Evolutionary conservation across 2,329 filamentous ascomycete species (phyloP), one percentile per base, ranked within the genome.

Genomic region (Trichoderma semiorbis): DNA sequence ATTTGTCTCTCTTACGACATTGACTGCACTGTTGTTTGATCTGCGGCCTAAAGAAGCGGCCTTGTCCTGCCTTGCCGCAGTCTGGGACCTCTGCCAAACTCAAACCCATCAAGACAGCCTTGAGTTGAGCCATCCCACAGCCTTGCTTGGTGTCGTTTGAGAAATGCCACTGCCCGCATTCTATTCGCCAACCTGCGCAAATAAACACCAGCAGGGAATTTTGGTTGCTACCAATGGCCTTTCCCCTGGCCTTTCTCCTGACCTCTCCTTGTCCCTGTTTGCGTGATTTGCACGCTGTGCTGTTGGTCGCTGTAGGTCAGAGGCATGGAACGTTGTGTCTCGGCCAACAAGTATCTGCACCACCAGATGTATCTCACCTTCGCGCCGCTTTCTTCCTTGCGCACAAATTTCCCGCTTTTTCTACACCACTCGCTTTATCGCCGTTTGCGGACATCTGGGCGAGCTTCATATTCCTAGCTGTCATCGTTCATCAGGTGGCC

Each of bases 41-140:
- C 47, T 60, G 61, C 64, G 71, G 47, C 53, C 66, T 26, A 5
- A 18, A 16, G 12, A n/a, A 18, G 43, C 30, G 71, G 34, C 71
- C 66, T 62, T 21, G 11, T 5, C n/a, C 67, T 30, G 43, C 64
- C 62, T 58, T 21, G 66, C 71, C 65, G 50, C 71, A 64, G 47
- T 18, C 26, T 36, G 32, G 34, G 53, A 30, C 57, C 57, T 39
- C 65, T 62, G 18, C 50, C 12, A 69, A 39, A 61, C 55, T 28
- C 67, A 16, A 1, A 65, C 30, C 50, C 67, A 21, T 3, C 57
- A 60, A 63, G 34, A 50, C 66, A 70, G 70, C 72, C 72, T 72
- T 73, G 39, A 36, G 64, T 55, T 72, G 70, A 69, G 72, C 70
- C 72, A 64, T 70, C 39, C 57, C 64, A 65, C 53, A 70, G 60